These are phyloP conservation scores for Neoboletus subvelutipes DNA, from an alignment of 768 basidiomycete genomes.

Conservation along the genomic window DNA sequence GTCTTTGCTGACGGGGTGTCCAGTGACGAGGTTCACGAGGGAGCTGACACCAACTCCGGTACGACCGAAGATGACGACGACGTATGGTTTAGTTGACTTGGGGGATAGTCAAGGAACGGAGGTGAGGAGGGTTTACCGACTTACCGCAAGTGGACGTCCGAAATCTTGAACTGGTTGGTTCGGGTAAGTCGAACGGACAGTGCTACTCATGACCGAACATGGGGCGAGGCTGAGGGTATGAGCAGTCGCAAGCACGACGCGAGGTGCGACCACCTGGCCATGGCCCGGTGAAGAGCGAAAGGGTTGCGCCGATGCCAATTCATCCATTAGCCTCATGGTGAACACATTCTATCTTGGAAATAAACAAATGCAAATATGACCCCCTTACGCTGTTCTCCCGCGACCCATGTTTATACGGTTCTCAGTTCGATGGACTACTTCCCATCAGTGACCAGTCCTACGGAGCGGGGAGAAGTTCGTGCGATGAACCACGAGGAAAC, in stretches of 20 bases:
- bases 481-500: too few species aligned
- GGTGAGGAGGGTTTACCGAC: too few species aligned
- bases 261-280: not conserved
- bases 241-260: not conserved
- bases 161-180: not conserved
- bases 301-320: slow-evolving; percentile 8
- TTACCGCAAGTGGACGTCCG: slow-evolving; percentile 10
- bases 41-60: slow-evolving; percentile 32
- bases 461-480: too few species aligned
- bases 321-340: slow-evolving; percentile 24
- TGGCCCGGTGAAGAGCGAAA: not conserved
- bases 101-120: not conserved
- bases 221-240: not conserved
- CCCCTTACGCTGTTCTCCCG: too few species aligned
- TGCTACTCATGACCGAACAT: not conserved
- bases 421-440: too few species aligned
- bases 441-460: too few species aligned
- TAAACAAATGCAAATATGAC: too few species aligned
- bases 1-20: slow-evolving; percentile 16
- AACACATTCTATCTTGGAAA: not conserved
- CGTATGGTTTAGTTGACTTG: slow-evolving; percentile 12
- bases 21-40: slow-evolving; percentile 27
- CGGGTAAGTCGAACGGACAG: not conserved
- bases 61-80: slow-evolving; percentile 30
- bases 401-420: too few species aligned